These are phyloP conservation scores for Cicer arietinum DNA, from an alignment of 306 rosid genomes.

Conservation along the genomic window DNA sequence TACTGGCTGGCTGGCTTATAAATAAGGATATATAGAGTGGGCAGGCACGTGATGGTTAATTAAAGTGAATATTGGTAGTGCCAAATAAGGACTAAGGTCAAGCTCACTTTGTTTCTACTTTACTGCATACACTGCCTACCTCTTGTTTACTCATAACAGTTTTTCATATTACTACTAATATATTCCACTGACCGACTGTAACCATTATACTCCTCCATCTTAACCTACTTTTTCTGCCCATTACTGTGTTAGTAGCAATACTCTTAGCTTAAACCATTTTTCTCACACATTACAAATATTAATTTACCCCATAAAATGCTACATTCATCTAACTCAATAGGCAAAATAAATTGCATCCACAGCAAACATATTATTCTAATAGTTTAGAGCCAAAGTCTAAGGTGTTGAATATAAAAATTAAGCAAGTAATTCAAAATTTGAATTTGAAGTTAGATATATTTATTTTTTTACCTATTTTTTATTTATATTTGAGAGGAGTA, in stretches of 20 bases:
- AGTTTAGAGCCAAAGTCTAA: too few species aligned
- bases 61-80: constrained; percentile 8
- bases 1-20: constrained; percentile 30
- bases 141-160: constrained; percentile 20
- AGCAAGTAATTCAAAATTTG: too few species aligned
- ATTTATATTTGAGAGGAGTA: too few species aligned
- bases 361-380: too few species aligned
- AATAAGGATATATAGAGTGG: constrained; percentile 9
- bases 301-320: background rate
- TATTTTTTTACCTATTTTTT: too few species aligned
- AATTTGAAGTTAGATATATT: too few species aligned
- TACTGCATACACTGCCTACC: constrained; percentile 15
- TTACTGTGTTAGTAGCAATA: background rate
- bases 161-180: background rate
- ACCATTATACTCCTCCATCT: background rate
- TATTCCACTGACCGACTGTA: background rate
- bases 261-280: constrained; percentile 1
- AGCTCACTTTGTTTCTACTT: constrained; percentile 21
- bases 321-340: background rate
- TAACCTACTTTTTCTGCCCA: background rate
- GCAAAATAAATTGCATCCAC: background rate
- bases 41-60: constrained; percentile 43
- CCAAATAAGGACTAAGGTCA: constrained; percentile 30
- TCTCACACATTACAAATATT: background rate
- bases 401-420: too few species aligned